A percentile compares a stretch with the other conserved stretches of the same genome.
These are phyloP conservation scores for Antitrichia curtipendula DNA, from an alignment of 225 moss, liverwort and hornwort genomes.

Conservation along the genomic window DNA sequence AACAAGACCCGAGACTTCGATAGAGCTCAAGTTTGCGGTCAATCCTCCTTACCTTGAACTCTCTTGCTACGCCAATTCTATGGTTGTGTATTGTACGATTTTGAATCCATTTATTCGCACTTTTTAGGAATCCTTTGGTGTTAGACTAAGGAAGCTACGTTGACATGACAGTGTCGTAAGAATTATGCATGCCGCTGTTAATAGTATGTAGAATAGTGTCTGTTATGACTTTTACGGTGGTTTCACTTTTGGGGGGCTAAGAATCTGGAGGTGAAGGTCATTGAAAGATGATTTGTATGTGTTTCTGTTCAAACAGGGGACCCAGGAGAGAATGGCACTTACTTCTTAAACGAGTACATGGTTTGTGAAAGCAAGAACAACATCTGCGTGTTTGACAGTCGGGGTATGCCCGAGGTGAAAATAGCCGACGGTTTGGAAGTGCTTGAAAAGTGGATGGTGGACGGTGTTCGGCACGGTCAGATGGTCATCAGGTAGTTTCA, in stretches of 20 bases:
- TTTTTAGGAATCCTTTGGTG: not conserved
- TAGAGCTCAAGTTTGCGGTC: slow-evolving; percentile 58
- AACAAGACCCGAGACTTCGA: slow-evolving; percentile 35
- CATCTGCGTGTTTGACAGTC: slow-evolving; percentile 60
- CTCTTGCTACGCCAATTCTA: not conserved
- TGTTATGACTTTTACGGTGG: not conserved
- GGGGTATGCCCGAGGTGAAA: slow-evolving; percentile 57
- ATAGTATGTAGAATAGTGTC: not conserved
- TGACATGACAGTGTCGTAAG: not conserved
- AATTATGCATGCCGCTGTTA: not conserved
- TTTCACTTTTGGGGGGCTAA: not conserved
- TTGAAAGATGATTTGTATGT: not conserved
- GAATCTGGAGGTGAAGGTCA: not conserved
- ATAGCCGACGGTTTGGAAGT: slow-evolving; percentile 22
- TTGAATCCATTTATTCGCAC: not conserved
- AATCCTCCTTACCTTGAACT: not conserved
- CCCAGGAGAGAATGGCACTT: slow-evolving; percentile 50
- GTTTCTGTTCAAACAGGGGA: slow-evolving; percentile 34
- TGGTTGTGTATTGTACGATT: not conserved
- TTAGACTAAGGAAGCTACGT: not conserved
- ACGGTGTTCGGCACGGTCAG: slow-evolving; percentile 63
- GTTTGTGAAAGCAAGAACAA: slow-evolving; percentile 29
- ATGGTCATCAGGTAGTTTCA: slow-evolving; percentile 53
- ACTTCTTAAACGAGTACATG: slow-evolving; percentile 59
- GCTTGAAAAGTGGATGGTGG: slow-evolving; percentile 51